Evolutionary conservation across 2,329 filamentous ascomycete species (phyloP).

Genomic region (Fulvia fulva): DNA sequence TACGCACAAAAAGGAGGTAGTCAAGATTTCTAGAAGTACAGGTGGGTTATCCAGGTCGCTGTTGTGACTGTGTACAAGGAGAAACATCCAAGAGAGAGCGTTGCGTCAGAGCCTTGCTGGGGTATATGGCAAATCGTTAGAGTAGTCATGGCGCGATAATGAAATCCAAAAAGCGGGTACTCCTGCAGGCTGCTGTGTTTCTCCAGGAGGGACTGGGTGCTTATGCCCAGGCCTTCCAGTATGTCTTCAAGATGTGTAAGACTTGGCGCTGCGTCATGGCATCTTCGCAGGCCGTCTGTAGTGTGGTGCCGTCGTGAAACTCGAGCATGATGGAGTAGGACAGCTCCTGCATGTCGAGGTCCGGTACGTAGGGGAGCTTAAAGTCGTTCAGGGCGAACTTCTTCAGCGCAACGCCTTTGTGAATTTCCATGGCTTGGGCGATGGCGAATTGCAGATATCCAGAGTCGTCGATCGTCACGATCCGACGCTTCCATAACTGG

Average conservation of each 20-base stretch:
- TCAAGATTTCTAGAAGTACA: not conserved
- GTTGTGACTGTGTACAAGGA: not conserved
- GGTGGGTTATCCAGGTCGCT: not conserved
- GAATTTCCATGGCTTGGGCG: constrained; percentile 51
- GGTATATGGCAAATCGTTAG: not conserved
- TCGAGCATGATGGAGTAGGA: constrained; percentile 75
- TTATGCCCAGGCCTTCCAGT: constrained; percentile 28
- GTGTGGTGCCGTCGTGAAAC: constrained; percentile 57
- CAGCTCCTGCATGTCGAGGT: constrained; percentile 87
- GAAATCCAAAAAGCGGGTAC: not conserved
- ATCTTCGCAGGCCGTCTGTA: constrained; percentile 62
- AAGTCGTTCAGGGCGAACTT: constrained; percentile 86
- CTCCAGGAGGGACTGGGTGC: not conserved
- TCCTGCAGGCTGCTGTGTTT: not conserved
- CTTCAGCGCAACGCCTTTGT: constrained; percentile 32
- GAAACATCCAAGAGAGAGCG: not conserved
- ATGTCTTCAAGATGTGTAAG: constrained; percentile 36
- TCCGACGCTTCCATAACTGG: constrained; percentile 86
- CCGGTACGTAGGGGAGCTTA: constrained; percentile 71
- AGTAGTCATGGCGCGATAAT: not conserved
- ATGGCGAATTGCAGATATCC: constrained; percentile 79
- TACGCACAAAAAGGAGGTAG: not conserved
- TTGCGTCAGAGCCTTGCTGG: not conserved
- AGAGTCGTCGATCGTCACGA: constrained; percentile 76
- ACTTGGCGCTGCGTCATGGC: constrained; percentile 50